phyloP scores from a whole-genome alignment of 1,139 yeast species.

The Saccharomyces pastorianus region DNA sequence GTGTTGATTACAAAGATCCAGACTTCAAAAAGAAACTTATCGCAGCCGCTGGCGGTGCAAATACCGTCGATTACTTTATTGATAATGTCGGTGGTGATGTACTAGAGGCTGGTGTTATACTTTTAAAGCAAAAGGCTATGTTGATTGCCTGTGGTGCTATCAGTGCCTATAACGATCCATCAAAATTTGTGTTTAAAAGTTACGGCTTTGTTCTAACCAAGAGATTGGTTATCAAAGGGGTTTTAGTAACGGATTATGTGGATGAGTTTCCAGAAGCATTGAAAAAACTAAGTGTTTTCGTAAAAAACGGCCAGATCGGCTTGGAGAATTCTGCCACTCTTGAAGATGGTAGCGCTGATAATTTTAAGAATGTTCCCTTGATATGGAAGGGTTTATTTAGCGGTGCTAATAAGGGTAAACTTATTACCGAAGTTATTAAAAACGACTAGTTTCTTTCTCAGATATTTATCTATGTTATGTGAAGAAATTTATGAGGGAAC shows the following conservation, averaged over 20 bases:
- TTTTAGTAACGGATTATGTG: conserved; percentile 36
- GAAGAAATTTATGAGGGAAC: too few species aligned
- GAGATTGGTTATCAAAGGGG: conserved; percentile 44
- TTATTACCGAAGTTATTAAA: conserved; percentile 32
- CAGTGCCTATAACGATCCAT: conserved; percentile 45
- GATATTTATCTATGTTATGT: too few species aligned
- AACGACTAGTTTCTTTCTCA: too few species aligned
- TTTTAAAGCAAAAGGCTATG: conserved; percentile 38
- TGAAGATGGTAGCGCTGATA: conserved; percentile 34
- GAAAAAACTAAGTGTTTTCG: conserved; percentile 31
- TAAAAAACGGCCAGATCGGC: conserved; percentile 39
- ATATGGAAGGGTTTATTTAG: conserved; percentile 40
- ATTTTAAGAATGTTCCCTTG: conserved; percentile 37
- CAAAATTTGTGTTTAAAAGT: conserved; percentile 32
- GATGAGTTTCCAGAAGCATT: conserved; percentile 36
- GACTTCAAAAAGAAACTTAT: conserved; percentile 38
- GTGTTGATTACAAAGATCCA: conserved; percentile 47
- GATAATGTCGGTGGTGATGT: conserved; percentile 62
- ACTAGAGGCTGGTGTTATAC: conserved; percentile 40
- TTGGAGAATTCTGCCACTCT: conserved; percentile 32
- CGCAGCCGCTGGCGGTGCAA: conserved; percentile 40
- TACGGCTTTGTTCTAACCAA: conserved; percentile 42
- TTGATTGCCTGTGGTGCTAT: conserved; percentile 58
- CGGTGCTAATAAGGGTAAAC: conserved; percentile 33
- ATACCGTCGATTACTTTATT: conserved; percentile 40